Base-by-base conservation (phyloP, 2,329 filamentous ascomycete species). In the Diaporthe batatas region DNA sequence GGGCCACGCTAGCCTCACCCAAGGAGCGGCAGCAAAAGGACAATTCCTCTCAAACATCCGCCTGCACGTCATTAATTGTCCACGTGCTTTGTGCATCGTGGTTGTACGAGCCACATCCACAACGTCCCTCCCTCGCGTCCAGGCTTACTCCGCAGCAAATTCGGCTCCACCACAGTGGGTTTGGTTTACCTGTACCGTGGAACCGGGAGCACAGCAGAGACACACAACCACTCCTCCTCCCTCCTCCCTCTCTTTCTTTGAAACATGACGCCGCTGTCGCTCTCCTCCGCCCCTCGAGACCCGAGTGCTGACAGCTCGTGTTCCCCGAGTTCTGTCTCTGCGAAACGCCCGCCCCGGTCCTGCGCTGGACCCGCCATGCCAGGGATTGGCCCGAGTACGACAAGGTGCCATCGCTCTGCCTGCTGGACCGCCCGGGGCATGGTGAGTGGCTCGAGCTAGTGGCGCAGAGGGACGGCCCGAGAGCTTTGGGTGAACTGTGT, bases 31-130 rank as follows among this genome's bases (percentile, higher is more conserved):
- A n/a, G 58, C 36, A 68, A 34, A 34, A 23, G 21, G 12, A 21
- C 6, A 34, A 51, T 34, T 34, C 44, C 64, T 54, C 53, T 72
- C 68, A 36, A 62, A 42, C 58, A 44, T 39, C 57, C 36, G 39
- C 53, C 55, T 72, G 70, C 70, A 72, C 70, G 70, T 72, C 59
- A 72, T 68, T 47, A 21, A 11, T 34, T 51, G 70, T 55, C 70
- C 70, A 72, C 70, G 70, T 72, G 70, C 70, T 36, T 72, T 57
- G 44, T 72, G 70, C 70, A 72, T 68, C 34, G 29, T 67, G 44
- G 44, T 51, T 65, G 47, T 53, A 67, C 44, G 47, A 55, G 36
- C 59, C 34, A 71, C 49, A n/a, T 72, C 70, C 39, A 47, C 53
- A 57, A 67, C 70, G 70, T 67, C 58, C 36, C 51, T 51, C 47